Evolutionary conservation across 176 grass and related monocot genomes (phyloP), one percentile per base, ranked within the genome.

Genomic region (Oropetium thomaeum): DNA sequence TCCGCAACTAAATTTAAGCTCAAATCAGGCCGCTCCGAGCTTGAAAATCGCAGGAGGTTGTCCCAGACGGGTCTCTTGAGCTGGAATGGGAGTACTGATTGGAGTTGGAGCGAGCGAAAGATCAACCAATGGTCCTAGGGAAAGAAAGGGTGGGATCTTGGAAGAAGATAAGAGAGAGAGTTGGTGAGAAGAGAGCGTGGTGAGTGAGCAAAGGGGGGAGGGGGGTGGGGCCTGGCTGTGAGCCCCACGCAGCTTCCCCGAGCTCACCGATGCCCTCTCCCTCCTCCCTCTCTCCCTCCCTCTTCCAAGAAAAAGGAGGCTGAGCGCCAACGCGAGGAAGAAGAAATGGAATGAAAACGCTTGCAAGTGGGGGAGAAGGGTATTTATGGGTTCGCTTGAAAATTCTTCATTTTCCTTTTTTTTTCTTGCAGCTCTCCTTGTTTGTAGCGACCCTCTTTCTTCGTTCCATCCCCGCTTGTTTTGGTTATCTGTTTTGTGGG

Each of bases 81-180:
- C 80, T 49, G 4, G 45, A 49, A 20, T 7, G 3, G 35, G 35
- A 38, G 10, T 42, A 2, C 7, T n/a, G 85, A 87, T 28, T 77
- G 48, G 74, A 19, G 74, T 33, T 72, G 79, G 41, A 69, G 41
- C 32, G 38, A 69, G 19, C 10, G 70, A 88, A 84, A 88, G 86
- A 84, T 84, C 86, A 88, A 84, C 4, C 39, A 84, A 88, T 70
- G 58, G n/a, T 80, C 79, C 66, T 86, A 90, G 10, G 73, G 29
- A 58, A 40, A 72, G 39, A 62, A 75, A 70, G 49, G 62, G 51
- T 72, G 83, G 78, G 80, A 89, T 90, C 89, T 78, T 81, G 76
- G 76, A 91, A 80, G 84, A 71, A 88, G 73, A 74, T 64, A 70
- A 81, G 79, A 75, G 69, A 73, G 37, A 84, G 85, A 84, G 73